These are phyloP conservation scores for Heritiera fomes DNA, from an alignment of 345 rosid genomes.

Conservation along the genomic window DNA sequence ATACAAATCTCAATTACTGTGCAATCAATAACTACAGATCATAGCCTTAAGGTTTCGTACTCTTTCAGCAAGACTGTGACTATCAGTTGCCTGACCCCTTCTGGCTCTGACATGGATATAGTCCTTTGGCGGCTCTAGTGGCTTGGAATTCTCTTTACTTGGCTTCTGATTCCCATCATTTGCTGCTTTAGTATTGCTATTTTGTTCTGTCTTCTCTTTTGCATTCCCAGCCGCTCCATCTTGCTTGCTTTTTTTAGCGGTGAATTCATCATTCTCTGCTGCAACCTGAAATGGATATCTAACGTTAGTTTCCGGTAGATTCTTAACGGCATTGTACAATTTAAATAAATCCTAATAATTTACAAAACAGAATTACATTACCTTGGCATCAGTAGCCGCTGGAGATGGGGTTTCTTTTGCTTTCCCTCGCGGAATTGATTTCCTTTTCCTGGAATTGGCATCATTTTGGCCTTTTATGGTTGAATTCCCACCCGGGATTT, in stretches of 20 bases:
- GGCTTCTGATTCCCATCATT: not conserved
- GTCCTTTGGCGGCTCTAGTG: slow-evolving; percentile 70
- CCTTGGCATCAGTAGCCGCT: not conserved
- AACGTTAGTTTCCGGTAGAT: not conserved
- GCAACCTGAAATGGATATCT: not conserved
- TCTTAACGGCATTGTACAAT: not conserved
- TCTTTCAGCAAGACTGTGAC: slow-evolving; percentile 84
- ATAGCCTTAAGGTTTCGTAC: slow-evolving; percentile 35
- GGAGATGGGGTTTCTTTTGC: slow-evolving; percentile 12
- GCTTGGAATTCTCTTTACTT: slow-evolving; percentile 25
- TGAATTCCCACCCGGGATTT: slow-evolving; percentile 36
- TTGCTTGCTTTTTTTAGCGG: slow-evolving; percentile 49
- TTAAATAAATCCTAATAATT: not conserved
- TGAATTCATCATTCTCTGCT: slow-evolving; percentile 43
- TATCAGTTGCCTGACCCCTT: slow-evolving; percentile 94
- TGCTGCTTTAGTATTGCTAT: not conserved
- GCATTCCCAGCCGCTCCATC: slow-evolving; percentile 36
- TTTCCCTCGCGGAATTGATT: slow-evolving; percentile 17
- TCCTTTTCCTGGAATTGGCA: slow-evolving; percentile 9
- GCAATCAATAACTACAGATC: slow-evolving; percentile 33
- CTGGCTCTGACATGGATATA: slow-evolving; percentile 94
- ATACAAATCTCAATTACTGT: slow-evolving; percentile 17
- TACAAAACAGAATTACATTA: not conserved
- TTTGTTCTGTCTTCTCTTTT: slow-evolving; percentile 10
- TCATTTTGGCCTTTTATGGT: slow-evolving; percentile 12